These are phyloP conservation scores for Colletotrichum cereale DNA, from an alignment of 2,329 filamentous ascomycete species.

Conservation along the genomic window DNA sequence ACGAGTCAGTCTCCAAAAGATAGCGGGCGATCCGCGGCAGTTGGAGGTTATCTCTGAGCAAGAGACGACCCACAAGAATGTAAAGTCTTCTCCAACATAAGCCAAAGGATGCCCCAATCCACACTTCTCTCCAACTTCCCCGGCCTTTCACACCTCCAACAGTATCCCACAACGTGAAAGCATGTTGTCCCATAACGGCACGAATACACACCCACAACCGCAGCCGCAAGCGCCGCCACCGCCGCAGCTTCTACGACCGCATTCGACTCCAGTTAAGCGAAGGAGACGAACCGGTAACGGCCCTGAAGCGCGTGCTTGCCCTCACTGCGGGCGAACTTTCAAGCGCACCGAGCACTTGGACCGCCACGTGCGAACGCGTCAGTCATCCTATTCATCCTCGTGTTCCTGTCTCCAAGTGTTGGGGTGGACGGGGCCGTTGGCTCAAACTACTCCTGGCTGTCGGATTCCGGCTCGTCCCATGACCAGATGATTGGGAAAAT, in stretches of 20 bases:
- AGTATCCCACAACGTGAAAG: neutral
- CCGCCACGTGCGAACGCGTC: constrained; percentile 60
- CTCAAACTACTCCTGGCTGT: neutral
- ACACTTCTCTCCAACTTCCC: constrained; percentile 36
- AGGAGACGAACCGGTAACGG: constrained; percentile 41
- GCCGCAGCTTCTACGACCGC: constrained; percentile 33
- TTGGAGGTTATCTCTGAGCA: constrained; percentile 24
- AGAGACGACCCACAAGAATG: constrained; percentile 13
- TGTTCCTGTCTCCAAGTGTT: constrained; percentile 15
- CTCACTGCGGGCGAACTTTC: constrained; percentile 58
- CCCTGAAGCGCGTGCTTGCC: constrained; percentile 48
- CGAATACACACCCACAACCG: constrained; percentile 21
- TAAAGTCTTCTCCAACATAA: constrained; percentile 39
- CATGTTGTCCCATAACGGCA: constrained; percentile 35
- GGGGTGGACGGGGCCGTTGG: neutral
- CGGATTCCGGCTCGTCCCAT: neutral
- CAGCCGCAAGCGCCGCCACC: constrained; percentile 26
- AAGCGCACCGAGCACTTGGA: constrained; percentile 61
- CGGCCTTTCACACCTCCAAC: constrained; percentile 29
- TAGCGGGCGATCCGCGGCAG: constrained; percentile 8
- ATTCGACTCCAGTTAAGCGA: constrained; percentile 41
- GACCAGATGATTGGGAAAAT: constrained; percentile 1
- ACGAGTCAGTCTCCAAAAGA: constrained; percentile 37
- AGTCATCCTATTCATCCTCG: constrained; percentile 43
- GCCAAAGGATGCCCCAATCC: constrained; percentile 29